Evolutionary conservation across 495 filamentous ascomycete genomes (phyloP), one percentile per base, ranked within the genome.

Genomic region (Lasiosphaeria ovina): DNA sequence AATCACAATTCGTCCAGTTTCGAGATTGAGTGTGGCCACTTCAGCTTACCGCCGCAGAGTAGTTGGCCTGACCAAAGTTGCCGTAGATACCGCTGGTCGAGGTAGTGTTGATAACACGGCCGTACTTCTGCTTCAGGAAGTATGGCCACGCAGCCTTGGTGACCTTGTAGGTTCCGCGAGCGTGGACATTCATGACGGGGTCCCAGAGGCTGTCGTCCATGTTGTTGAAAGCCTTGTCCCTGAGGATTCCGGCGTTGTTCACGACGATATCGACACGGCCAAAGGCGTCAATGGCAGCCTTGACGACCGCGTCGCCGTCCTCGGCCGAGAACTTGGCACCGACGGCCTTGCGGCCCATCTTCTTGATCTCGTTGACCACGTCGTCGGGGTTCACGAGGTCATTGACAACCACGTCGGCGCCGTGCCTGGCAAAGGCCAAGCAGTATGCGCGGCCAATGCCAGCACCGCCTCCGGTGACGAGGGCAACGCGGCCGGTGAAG

Each of bases 11-110:
- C 71, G 65, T 55, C 50, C 50, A 33, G 16, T 14, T 9, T 53
- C 12, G n/a, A 35, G 3, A 38, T 36, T 11, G 32, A 54, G 51
- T 17, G 51, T 17, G 5, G 55, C 24, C 24, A 53, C 6, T 35
- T 52, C 4, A n/a, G 77, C 85, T 74, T 85, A 89, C 85, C 17
- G 95, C 94, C 55, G 93, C 89, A 55, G 94, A 86, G 74, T 98
- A 98, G 80, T 98, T 98, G 67, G 94, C 92, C 79, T 98, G 94
- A 57, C 94, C 94, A 67, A 98, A 98, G 82, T 97, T 98, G 64
- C 94, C 94, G 68, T 98, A 98, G 77, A 98, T 97, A 76, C 94
- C 94, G 71, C 89, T 93, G 42, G 94, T 97, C 51, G 90, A 95
- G 14, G 94, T 91, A 59, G 94, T 98, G 81, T 98, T 98, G 73